Evolutionary conservation across 768 basidiomycete genomes (phyloP), one percentile per base, ranked within the genome.

Genomic region (Cubamyces sp.): DNA sequence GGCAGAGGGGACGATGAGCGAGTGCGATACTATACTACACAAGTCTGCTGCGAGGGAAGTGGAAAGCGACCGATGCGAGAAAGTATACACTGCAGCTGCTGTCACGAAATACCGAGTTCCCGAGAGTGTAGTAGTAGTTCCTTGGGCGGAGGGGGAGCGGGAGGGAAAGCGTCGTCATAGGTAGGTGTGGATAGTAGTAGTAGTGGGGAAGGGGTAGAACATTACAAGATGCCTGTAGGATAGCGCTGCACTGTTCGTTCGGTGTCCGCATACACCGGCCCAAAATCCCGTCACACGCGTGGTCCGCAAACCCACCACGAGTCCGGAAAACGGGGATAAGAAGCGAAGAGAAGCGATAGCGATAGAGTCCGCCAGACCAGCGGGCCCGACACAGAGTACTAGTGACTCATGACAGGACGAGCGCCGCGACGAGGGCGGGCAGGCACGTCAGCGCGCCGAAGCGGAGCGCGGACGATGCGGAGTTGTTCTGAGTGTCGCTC

Each of bases 341-440:
- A 34, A 12, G 34, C 47, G 34, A 54, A 57, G 54, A 30, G 18
- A 26, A 43, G 53, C n/a, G 18, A 19, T 12, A 28, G 21, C 11
- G 15, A 12, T 8, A 25, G 40, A 54, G 54, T 55, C 47, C 57
- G 8, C 47, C 49, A 23, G 42, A 23, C 57, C 16, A 16, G 5
- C 23, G 3, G 12, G 11, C 3, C 16, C 18, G 19, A 12, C 25
- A 34, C 21, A n/a, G 15, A 3, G 16, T 64, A n/a, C n/a, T n/a
- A n/a, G n/a, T 5, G 34, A 34, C 34, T 34, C 37, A 59, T 53
- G 54, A 56, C 43, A 64, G 45, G 39, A 52, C 58, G 48, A 64
- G 30, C 54, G 63, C 58, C 28, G 63, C 63, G 37, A 43, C 21
- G 50, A 57, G 40, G 21, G 50, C 58, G 48, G 53, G 45, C 16